phyloP scores from a whole-genome alignment of 345 rosid species.

The Moricandia arvensis region DNA sequence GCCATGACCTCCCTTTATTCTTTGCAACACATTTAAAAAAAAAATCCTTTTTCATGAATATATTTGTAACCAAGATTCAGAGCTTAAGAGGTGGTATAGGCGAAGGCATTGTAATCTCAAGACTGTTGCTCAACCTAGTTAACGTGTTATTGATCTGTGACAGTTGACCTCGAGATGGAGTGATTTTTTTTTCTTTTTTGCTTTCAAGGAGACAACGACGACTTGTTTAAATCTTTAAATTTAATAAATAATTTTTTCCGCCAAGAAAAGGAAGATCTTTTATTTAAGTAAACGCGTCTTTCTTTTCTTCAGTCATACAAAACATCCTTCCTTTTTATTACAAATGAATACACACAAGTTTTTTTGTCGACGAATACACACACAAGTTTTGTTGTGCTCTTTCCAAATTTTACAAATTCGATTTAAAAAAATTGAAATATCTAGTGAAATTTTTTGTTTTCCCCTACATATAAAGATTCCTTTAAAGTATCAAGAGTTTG shows the following conservation, averaged over 20 bases:
- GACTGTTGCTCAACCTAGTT: constrained; percentile 28
- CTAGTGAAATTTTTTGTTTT: background rate
- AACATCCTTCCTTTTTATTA: background rate
- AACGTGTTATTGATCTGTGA: constrained; percentile 34
- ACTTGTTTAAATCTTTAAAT: background rate
- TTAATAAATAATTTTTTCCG: background rate
- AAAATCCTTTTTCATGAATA: background rate
- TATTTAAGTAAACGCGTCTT: background rate
- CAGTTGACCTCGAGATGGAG: background rate
- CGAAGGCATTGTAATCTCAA: constrained; percentile 27
- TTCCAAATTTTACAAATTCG: background rate
- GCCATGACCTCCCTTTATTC: background rate
- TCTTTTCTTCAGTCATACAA: background rate
- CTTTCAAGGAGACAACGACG: background rate
- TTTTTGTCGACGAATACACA: too few species aligned
- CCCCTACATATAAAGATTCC: too few species aligned
- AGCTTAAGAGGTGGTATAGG: constrained; percentile 19
- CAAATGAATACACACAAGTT: too few species aligned
- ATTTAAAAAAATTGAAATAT: too few species aligned
- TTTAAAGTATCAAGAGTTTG: too few species aligned
- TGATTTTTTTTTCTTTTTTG: background rate
- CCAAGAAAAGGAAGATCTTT: background rate
- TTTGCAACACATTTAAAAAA: background rate
- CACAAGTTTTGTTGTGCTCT: background rate
- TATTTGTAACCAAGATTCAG: background rate